These are phyloP conservation scores for Leccinum pellstonianum DNA, from an alignment of 768 basidiomycete genomes.

Conservation along the genomic window DNA sequence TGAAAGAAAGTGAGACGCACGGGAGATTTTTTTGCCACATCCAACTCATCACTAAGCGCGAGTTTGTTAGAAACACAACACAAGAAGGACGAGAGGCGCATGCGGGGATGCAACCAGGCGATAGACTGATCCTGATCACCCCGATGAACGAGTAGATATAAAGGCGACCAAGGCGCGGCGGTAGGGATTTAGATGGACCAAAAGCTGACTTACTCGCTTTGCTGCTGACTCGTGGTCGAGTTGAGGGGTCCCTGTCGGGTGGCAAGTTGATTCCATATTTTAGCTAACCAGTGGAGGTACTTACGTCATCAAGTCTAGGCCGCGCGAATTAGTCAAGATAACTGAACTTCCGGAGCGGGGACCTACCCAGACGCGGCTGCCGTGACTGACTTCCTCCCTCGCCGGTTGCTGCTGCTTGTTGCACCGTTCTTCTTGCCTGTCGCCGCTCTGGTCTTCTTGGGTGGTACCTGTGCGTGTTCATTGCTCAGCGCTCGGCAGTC, in stretches of 20 bases:
- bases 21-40: conserved; percentile 31
- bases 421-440: conserved; percentile 16
- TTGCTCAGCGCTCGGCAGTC: background rate
- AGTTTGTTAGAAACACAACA: conserved; percentile 62
- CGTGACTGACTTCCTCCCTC: conserved; percentile 19
- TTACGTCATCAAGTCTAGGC: conserved; percentile 36
- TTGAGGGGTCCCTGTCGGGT: conserved; percentile 27
- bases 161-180: conserved; percentile 12
- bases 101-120: conserved; percentile 39
- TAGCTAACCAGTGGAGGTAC: conserved; percentile 16
- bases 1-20: conserved; percentile 22
- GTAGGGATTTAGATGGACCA: conserved; percentile 17
- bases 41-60: conserved; percentile 50
- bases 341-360: background rate
- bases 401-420: conserved; percentile 8
- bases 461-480: conserved; percentile 30
- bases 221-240: conserved; percentile 22
- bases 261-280: conserved; percentile 14
- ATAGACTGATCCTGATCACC: conserved; percentile 26
- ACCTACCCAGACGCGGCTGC: conserved; percentile 15
- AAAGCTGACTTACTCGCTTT: conserved; percentile 33
- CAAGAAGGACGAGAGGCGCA: conserved; percentile 60
- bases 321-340: background rate
- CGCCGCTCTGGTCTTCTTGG: conserved; percentile 43
- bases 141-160: conserved; percentile 13